A percentile compares a stretch with the other conserved stretches of the same genome.
Evolutionary conservation across 108 stramenopile genomes (phyloP).

Genomic region (Cyclotella distinguenda): DNA sequence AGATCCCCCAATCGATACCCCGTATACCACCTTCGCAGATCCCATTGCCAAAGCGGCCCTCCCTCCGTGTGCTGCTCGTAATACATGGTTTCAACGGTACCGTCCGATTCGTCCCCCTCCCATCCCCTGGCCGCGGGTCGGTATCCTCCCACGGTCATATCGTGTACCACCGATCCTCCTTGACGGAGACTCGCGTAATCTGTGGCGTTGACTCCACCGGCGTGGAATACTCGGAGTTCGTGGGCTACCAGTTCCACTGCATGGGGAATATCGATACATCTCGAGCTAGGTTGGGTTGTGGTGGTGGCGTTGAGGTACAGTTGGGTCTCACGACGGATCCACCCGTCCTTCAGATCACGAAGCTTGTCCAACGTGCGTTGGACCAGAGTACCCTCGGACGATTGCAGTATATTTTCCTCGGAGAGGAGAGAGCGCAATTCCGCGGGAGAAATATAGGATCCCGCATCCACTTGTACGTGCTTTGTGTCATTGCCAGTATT

Average conservation of each 20-base stretch:
- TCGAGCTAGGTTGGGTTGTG: no score
- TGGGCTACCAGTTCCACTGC: conserved; percentile 14
- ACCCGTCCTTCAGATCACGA: background rate
- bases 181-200: conserved; percentile 18
- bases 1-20: conserved; percentile 20
- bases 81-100: conserved; percentile 10
- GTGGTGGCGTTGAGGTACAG: no score
- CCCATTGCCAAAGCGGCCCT: background rate
- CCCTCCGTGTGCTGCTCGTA: conserved; percentile 6
- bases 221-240: background rate
- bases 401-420: background rate
- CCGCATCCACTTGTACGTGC: background rate
- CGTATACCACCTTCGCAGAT: conserved; percentile 22
- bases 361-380: background rate
- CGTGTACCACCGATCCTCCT: conserved; percentile 21
- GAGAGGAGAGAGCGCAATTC: background rate
- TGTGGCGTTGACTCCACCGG: conserved; percentile 4
- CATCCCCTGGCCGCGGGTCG: conserved; percentile 10
- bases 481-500: background rate
- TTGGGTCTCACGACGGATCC: background rate
- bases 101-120: conserved; percentile 1
- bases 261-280: conserved; percentile 10
- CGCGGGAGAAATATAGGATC: background rate
- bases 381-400: background rate
- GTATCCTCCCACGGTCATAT: conserved; percentile 16